Evolutionary conservation across 106 monocot species (phyloP), one percentile per base, ranked within the genome.

Genomic region (Phalaenopsis aphrodite): DNA sequence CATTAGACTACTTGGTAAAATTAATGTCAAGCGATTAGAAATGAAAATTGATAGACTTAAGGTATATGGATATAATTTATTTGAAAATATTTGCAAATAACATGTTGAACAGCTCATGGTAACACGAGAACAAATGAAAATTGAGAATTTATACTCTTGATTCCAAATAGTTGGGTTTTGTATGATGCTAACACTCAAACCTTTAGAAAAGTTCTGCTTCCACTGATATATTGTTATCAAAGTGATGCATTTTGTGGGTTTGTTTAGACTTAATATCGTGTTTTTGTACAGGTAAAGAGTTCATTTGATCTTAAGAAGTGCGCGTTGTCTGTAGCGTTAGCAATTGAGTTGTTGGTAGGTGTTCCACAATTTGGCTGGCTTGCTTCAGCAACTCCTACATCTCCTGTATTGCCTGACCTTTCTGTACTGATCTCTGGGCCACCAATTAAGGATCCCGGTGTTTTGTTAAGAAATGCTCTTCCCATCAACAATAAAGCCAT

Each of bases 371-470:
- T 92, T 15, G 85, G 79, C 12, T 80, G n/a, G 38, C 81, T 88
- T 41, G 92, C 98, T 23, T 66, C 83, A 84, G 96, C 96, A 55
- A 72, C 87, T 37, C 85, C 91, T 58, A 0, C 43, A 56, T 71
- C 73, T 15, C 87, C 92, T 21, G 91, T 75, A 18, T 43, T 99
- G 55, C 92, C 94, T 56, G 94, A 94, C 61, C 78, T 99, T 1
- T 90, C 98, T 3, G 98, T 99, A n/a, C 78, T 99, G 42, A 99
- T 99, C 39, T 99, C 98, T 57, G 98, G 98, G 0, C 98, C 98
- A 23, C 98, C 98, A 8, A 94, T 99, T 77, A 99, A 99, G 79
- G 98, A 99, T 84, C 98, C 98, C 8, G 85, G 88, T 83, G 90
- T 90, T 41, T 83, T 99, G 82, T 64, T 99, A 76, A 88, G 98